Percentiles rank a stretch among this genome's conserved stretches.
These are phyloP conservation scores for Afroboletus lepidellus DNA, from an alignment of 1,284 basidiomycete genomes.

Conservation along the genomic window DNA sequence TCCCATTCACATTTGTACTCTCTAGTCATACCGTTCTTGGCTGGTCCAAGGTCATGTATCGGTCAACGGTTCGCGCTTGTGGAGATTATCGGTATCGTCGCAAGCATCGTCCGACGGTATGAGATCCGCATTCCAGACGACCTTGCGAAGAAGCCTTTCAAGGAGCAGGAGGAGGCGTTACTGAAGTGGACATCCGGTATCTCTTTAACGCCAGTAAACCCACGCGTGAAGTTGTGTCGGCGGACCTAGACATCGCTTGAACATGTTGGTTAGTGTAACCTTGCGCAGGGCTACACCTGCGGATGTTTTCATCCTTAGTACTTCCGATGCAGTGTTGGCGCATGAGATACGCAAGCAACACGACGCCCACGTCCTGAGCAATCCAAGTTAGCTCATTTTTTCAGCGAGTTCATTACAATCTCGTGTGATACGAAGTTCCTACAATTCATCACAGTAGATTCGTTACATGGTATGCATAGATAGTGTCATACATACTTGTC, in stretches of 20 bases:
- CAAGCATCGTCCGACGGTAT: constrained; percentile 31
- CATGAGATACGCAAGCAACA: no score
- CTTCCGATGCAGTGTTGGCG: no score
- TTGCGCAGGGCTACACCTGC: no score
- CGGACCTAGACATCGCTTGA: constrained; percentile 9
- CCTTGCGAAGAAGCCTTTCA: constrained; percentile 24
- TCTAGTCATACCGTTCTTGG: constrained; percentile 39
- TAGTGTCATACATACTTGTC: no score
- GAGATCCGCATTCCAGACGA: constrained; percentile 35
- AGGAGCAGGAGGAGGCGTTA: constrained; percentile 29
- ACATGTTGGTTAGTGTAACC: no score
- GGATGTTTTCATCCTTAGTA: no score
- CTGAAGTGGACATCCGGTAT: constrained; percentile 34
- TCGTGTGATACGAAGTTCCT: no score
- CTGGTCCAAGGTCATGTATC: constrained; percentile 41
- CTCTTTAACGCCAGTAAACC: constrained; percentile 31
- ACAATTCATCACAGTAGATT: no score
- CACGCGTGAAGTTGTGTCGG: constrained; percentile 22
- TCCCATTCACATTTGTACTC: not conserved
- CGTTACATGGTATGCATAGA: no score
- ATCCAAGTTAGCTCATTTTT: no score
- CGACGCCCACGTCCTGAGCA: no score
- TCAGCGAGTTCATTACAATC: no score
- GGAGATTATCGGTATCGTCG: constrained; percentile 30
- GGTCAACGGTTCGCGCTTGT: constrained; percentile 36